Evolutionary conservation across 108 stramenopile species (phyloP).

Genomic region (Cyclotella kingstonii): DNA sequence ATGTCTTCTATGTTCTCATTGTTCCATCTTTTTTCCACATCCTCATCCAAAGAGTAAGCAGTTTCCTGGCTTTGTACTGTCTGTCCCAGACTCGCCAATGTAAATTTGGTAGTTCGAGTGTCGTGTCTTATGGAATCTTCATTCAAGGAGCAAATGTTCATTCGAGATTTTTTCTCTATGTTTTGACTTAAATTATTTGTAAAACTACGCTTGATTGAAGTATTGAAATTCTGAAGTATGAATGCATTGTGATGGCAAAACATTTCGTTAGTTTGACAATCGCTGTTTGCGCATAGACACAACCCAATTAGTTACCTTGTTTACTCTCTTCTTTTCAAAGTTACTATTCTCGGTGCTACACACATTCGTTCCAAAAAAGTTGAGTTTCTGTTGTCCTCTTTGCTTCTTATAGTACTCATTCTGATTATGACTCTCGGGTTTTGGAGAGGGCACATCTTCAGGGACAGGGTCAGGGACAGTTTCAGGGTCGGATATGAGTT

Average conservation of each 20-base stretch:
- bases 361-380: slow-evolving; percentile 12
- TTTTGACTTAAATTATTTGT: too few relatives aligned
- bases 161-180: neutral
- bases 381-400: slow-evolving; percentile 30
- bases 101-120: slow-evolving; percentile 4
- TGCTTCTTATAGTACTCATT: neutral
- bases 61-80: slow-evolving; percentile 32
- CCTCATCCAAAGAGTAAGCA: neutral
- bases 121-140: slow-evolving; percentile 3
- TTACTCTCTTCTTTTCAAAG: neutral
- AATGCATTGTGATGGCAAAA: too few relatives aligned
- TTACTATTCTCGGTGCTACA: neutral
- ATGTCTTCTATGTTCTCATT: too few relatives aligned
- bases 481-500: neutral
- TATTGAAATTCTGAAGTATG: too few relatives aligned
- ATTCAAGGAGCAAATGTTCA: neutral
- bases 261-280: too few relatives aligned
- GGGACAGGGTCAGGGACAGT: slow-evolving; percentile 12
- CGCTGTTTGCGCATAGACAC: neutral
- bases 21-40: neutral
- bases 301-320: neutral
- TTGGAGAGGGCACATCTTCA: slow-evolving; percentile 33
- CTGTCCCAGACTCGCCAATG: slow-evolving; percentile 26
- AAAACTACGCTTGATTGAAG: too few relatives aligned
- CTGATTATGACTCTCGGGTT: neutral